Percentiles rank a stretch among this genome's conserved stretches.
Conservation (phyloP, 2,329 filamentous ascomycete genomes). For the Fusarium algeriense region DNA sequence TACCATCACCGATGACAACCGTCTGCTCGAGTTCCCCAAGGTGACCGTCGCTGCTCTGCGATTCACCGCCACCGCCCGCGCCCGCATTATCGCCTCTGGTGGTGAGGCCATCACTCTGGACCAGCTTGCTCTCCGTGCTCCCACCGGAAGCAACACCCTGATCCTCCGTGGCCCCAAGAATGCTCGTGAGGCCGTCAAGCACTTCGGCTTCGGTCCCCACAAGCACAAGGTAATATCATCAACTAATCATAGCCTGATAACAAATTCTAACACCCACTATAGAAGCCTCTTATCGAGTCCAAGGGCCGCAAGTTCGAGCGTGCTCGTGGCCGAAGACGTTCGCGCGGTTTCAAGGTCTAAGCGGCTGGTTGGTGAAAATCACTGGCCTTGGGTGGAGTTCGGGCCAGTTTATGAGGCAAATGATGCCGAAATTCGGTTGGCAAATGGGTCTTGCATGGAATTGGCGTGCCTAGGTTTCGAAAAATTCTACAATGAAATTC, state of each 20-base stretch:
- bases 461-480: slow-evolving; percentile 64
- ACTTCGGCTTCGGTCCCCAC: slow-evolving; percentile 99
- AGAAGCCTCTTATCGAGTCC: slow-evolving; percentile 97
- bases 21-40: slow-evolving; percentile 90
- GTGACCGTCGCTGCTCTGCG: slow-evolving; percentile 92
- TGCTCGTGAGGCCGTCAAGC: slow-evolving; percentile 96
- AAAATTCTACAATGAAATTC: slow-evolving; percentile 53
- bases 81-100: slow-evolving; percentile 91
- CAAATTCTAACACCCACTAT: slow-evolving; percentile 51
- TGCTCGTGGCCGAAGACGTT: slow-evolving; percentile 98
- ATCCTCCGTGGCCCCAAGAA: slow-evolving; percentile 99
- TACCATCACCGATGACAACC: slow-evolving; percentile 98
- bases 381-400: slow-evolving; percentile 47
- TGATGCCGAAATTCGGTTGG: slow-evolving; percentile 49
- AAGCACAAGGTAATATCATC: slow-evolving; percentile 83
- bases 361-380: slow-evolving; percentile 49
- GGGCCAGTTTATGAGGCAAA: slow-evolving; percentile 47
- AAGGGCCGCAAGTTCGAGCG: slow-evolving; percentile 99
- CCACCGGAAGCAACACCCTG: slow-evolving; percentile 96
- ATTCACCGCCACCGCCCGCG: slow-evolving; percentile 96
- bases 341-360: slow-evolving; percentile 99
- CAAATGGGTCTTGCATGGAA: slow-evolving; percentile 57
- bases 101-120: slow-evolving; percentile 96
- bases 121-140: slow-evolving; percentile 94
- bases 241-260: accelerated